Evolutionary conservation across 140 eudicot genomes (phyloP).

Genomic region (Stevia rebaudiana): DNA sequence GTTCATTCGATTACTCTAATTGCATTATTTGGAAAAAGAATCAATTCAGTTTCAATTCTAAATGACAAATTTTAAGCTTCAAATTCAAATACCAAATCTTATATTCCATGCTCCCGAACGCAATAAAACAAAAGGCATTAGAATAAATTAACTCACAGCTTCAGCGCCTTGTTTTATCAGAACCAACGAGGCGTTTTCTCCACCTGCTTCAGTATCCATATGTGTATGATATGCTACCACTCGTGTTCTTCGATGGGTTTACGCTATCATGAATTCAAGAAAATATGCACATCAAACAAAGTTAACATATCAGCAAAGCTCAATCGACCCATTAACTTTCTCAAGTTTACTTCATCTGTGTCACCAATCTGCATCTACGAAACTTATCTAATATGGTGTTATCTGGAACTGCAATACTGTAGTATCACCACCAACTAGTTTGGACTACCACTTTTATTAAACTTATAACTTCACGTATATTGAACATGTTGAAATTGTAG

Average conservation of each 20-base stretch:
- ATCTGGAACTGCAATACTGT: background rate
- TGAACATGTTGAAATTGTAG: background rate
- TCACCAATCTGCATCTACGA: background rate
- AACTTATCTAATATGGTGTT: background rate
- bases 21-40: background rate
- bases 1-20: background rate
- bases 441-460: slow-evolving; percentile 1
- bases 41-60: background rate
- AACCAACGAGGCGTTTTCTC: slow-evolving; percentile 43
- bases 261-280: background rate
- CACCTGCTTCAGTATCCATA: slow-evolving; percentile 53
- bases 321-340: background rate
- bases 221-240: background rate
- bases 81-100: background rate
- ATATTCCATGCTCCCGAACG: slow-evolving; percentile 5
- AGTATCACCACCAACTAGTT: background rate
- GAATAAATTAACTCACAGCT: slow-evolving; percentile 58
- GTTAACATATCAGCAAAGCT: background rate
- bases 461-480: background rate
- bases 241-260: background rate
- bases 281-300: background rate
- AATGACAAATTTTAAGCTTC: background rate
- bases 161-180: slow-evolving; percentile 97
- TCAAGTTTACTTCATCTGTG: background rate
- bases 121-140: background rate